A percentile compares a stretch with the other conserved stretches of the same genome.
phyloP scores from a whole-genome alignment of 2,329 filamentous ascomycete species.

The Amylocarpus encephaloides region DNA sequence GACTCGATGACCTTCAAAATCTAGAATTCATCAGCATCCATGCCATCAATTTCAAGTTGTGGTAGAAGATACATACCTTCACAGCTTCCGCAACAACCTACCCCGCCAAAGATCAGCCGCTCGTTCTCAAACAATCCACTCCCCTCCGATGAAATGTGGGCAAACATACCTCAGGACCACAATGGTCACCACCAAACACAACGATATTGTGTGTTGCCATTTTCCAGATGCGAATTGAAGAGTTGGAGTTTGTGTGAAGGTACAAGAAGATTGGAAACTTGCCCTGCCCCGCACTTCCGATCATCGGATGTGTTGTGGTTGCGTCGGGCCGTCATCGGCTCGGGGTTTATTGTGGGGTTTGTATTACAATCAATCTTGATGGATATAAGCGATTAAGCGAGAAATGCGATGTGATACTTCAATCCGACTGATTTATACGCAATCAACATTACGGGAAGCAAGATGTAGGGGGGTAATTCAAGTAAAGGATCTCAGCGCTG shows the following conservation, averaged over 20 bases:
- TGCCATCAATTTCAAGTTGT: not conserved
- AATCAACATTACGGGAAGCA: no score
- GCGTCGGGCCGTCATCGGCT: no score
- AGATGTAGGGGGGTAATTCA: no score
- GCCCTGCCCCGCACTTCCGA: no score
- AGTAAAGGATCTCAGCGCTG: no score
- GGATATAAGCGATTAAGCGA: no score
- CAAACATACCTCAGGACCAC: constrained; percentile 66
- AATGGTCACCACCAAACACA: constrained; percentile 78
- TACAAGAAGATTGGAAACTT: not conserved
- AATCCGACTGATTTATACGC: no score
- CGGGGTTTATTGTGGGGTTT: no score
- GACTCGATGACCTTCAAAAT: constrained; percentile 74
- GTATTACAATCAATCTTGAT: no score
- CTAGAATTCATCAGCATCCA: constrained; percentile 37
- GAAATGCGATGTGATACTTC: no score
- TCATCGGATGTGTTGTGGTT: no score
- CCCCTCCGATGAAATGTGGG: not conserved
- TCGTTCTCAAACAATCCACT: constrained; percentile 3
- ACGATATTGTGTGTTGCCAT: constrained; percentile 74
- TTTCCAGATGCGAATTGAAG: constrained; percentile 20
- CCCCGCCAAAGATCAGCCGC: constrained; percentile 14
- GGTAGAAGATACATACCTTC: constrained; percentile 52
- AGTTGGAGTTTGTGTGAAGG: not conserved
- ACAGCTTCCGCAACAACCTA: constrained; percentile 78